Evolutionary conservation across 371 early-diverging fungal species (phyloP), one percentile per base, ranked within the genome.

Genomic region (Nosema muscidifuracis): DNA sequence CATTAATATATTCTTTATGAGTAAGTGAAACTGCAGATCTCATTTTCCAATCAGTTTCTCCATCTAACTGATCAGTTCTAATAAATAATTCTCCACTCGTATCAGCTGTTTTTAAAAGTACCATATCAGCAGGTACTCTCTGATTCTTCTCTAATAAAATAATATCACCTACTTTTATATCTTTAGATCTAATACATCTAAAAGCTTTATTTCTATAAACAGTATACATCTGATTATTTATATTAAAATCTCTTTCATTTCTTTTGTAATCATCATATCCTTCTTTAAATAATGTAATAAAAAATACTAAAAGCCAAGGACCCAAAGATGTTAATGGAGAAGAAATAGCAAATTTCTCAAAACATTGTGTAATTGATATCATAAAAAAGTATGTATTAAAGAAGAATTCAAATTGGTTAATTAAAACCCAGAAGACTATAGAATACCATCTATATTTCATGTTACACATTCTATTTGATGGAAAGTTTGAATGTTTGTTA

Each of bases 31-130:
- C 60, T 31, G 69, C 10, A 18, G 38, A 40, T 77, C 87, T 86
- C 67, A 95, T 82, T 83, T 98, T 97, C 96, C 97, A 98, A 77
- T 98, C 97, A 0, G 97, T 97, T 80, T 97, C 97, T 70, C 97
- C 97, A 81, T 97, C 97, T 50, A 98, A 85, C 78, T 98, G 97
- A 84, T 98, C 97, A 2, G 99, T 98, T 56, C 96, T 85, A 77
- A 98, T 91, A 84, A 97, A 98, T 69, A 93, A 89, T 16, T 94
- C 87, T 0, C 95, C 95, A 13, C 55, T 60, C 15, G 82, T 84
- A 69, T 94, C 94, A 0, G 87, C 87, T 12, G 93, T 91, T 47
- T 92, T 85, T 62, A 95, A 76, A 12, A 77, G 44, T 18, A 73
- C 63, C 34, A 73, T 76, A 84, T 96, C 97, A 6, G 95, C 95